Base-by-base conservation (phyloP, 1,139 yeast genomes). In the Pneumocystis oryctolagi region DNA sequence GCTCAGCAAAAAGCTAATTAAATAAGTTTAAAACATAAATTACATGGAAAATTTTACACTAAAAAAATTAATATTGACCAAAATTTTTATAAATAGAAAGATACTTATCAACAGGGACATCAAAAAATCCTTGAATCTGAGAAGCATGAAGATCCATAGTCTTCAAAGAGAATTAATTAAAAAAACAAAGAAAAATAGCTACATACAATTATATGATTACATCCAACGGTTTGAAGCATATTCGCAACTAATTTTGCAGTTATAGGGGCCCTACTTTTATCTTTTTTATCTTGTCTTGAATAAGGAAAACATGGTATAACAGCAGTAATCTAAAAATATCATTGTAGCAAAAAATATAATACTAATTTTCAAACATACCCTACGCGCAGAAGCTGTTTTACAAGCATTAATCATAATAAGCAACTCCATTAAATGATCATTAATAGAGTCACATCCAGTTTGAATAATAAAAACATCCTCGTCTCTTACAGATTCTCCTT, bases 121-220 rank as follows among this genome's bases (percentile, higher is more conserved):
- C 87, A 71, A 92, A 92, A 73, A 92, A 92, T 14, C 98, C 98
- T 76, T 92, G 98, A 71, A 92, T 92, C 75, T 92, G 98, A 18
- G 96, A 85, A 9, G 97, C 98, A 72, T 92, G 98, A 65, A 94
- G 79, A 72, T 94, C 99, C 97, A 92, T 90, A 12, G 99, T 92
- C 67, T 59, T 9, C 25, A 42, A 53, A 39, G n/a, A n/a, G n/a
- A 57, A 57, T 57, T 28, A 57, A 57, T 57, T 28, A 57, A 37
- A 28, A 25, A 35, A 57, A 57, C 8, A 57, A 57, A 57, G 8
- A 37, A 9, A 25, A 18, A 35, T 12, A 55, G 20, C 6, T 20
- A 30, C 14, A 20, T 28, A 37, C 42, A 60, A 94, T 89, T 66
- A 92, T 84, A 70, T 95, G 90, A 74, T 94, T 95, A 1, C 97